Base-by-base conservation (phyloP, 768 basidiomycete species). In the Lactarius hatsudake region DNA sequence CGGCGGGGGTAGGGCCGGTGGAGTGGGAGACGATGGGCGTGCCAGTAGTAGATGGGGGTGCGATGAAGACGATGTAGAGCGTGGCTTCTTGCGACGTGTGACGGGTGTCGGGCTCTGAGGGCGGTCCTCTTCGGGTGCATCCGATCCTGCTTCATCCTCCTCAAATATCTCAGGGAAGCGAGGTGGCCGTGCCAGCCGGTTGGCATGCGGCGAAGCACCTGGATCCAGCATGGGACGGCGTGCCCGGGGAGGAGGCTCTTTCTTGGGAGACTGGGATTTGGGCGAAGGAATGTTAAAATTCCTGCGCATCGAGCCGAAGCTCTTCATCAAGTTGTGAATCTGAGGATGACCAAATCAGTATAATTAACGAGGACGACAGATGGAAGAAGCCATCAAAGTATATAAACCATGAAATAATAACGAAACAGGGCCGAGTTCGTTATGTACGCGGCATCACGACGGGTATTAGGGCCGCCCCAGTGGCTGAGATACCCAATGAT, bases 91-190 rank as follows among this genome's bases (percentile, higher is more conserved):
- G 71, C 80, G 79, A 17, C 79, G 80, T 17, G 75, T 69, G 7
- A 73, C 74, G 9, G 82, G 80, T 60, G 77, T 76, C 18, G 78
- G 71, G 62, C 77, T 76, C 61, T 79, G 78, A 23, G 72, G 61
- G 1, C 78, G 76, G 34, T 83, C 81, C 7, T 81, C 77, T 12
- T 45, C 76, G 5, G 82, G 81, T 10, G 79, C 79, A 1, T 82
- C 81, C 26, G 81, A 82, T 26, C 74, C 74, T 20, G 81, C 80
- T 73, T 91, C 89, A 1, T 89, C 87, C 55, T 90, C 89, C 72
- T 90, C 89, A 36, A 78, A 72, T 62, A 90, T 90, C 18, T 84
- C 86, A 0, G 89, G 88, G 43, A 90, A 74, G 61, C 83, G 87
- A 10, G 88, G 90, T 48, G 84, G 78, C 59, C 86, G 84, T n/a